Evolutionary conservation across 352 stramenopile species (phyloP).

Genomic region (Phytopythium helicoides): DNA sequence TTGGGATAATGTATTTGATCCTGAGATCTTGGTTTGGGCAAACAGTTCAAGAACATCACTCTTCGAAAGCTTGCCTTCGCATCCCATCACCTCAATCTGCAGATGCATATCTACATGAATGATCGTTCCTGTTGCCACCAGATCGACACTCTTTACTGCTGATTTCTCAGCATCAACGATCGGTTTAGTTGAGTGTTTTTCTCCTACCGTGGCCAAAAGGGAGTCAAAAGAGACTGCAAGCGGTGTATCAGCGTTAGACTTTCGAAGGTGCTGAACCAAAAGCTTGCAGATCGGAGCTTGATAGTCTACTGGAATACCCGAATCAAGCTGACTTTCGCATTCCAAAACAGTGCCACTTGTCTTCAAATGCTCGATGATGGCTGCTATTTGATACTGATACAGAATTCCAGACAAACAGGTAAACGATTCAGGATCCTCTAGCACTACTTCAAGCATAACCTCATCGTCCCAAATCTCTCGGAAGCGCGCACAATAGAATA

Average conservation of each 20-base stretch:
- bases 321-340: constrained; percentile 16
- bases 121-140: too few relatives aligned
- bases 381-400: constrained; percentile 27
- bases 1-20: background rate
- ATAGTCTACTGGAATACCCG: constrained; percentile 11
- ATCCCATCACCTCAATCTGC: too few relatives aligned
- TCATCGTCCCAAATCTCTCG: constrained; percentile 67
- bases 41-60: background rate
- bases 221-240: background rate
- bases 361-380: constrained; percentile 32
- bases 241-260: background rate
- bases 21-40: background rate
- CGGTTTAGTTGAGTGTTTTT: too few relatives aligned
- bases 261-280: constrained; percentile 9
- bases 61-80: too few relatives aligned
- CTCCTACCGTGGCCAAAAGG: background rate
- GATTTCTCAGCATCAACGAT: too few relatives aligned
- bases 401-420: constrained; percentile 29
- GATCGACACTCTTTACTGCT: too few relatives aligned
- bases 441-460: constrained; percentile 48
- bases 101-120: too few relatives aligned
- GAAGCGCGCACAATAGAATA: constrained; percentile 59
- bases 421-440: constrained; percentile 51
- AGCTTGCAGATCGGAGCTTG: constrained; percentile 27
- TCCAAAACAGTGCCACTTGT: constrained; percentile 11